These are phyloP conservation scores for Wickerhamomyces pijperi DNA, from an alignment of 805 yeast genomes.

Conservation along the genomic window DNA sequence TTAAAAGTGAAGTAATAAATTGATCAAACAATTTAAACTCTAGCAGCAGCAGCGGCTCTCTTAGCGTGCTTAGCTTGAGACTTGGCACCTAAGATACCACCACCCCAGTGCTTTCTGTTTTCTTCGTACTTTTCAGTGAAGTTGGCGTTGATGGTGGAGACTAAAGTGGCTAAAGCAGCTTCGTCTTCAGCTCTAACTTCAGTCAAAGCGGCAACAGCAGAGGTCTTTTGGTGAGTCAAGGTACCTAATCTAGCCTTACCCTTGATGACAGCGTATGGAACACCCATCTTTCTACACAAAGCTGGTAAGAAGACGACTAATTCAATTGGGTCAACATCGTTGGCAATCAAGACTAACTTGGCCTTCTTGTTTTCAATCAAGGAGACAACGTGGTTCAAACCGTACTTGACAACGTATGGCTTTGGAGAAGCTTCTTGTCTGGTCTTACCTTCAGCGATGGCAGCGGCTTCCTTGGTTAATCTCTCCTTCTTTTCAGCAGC, in stretches of 20 bases:
- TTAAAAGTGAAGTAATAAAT: no score
- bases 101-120: conserved; percentile 98
- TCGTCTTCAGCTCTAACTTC: conserved; percentile 93
- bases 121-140: conserved; percentile 92
- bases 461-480: conserved; percentile 97
- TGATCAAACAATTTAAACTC: conserved; percentile 4
- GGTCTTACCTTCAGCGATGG: conserved; percentile 95
- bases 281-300: conserved; percentile 98
- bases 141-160: conserved; percentile 90
- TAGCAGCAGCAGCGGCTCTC: conserved; percentile 13
- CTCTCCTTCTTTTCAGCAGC: conserved; percentile 97
- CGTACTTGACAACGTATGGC: conserved; percentile 96
- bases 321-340: conserved; percentile 99
- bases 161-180: conserved; percentile 85
- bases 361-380: conserved; percentile 98
- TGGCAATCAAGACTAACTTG: conserved; percentile 91
- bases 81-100: conserved; percentile 96
- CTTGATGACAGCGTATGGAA: conserved; percentile 96
- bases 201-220: conserved; percentile 94
- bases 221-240: conserved; percentile 93
- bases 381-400: conserved; percentile 98
- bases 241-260: conserved; percentile 99
- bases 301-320: conserved; percentile 96
- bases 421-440: conserved; percentile 94
- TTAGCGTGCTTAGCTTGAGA: conserved; percentile 66